A percentile compares a stretch with the other conserved stretches of the same genome.
These are phyloP conservation scores for Colletotrichum sp. DNA, from an alignment of 2,329 filamentous ascomycete species.

Conservation along the genomic window DNA sequence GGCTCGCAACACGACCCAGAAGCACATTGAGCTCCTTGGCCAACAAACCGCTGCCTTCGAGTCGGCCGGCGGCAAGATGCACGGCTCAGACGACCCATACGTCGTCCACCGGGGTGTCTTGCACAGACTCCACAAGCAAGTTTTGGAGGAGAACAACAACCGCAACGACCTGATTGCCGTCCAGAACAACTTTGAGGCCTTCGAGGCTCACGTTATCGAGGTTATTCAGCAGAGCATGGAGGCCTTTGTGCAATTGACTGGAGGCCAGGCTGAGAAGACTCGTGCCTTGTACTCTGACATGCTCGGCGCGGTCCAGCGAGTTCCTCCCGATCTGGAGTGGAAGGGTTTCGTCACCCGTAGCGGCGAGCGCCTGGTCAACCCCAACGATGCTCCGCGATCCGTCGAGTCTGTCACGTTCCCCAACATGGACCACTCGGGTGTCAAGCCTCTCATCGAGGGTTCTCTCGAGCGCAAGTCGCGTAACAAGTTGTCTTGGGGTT, in stretches of 20 bases:
- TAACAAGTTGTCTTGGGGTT: conserved; percentile 80
- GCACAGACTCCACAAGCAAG: conserved; percentile 87
- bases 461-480: conserved; percentile 89
- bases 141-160: conserved; percentile 95
- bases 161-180: conserved; percentile 88
- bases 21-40: conserved; percentile 93
- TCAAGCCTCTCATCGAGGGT: conserved; percentile 85
- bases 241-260: conserved; percentile 81
- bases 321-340: conserved; percentile 92
- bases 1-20: conserved; percentile 84
- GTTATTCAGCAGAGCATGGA: conserved; percentile 83
- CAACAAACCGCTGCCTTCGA: conserved; percentile 84
- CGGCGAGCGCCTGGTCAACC: conserved; percentile 76
- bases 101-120: conserved; percentile 81
- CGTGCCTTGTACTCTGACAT: conserved; percentile 86
- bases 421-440: conserved; percentile 84
- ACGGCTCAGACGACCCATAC: conserved; percentile 83
- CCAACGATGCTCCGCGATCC: conserved; percentile 73
- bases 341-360: conserved; percentile 79
- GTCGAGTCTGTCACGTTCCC: conserved; percentile 81
- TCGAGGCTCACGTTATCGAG: conserved; percentile 85
- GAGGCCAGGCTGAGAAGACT: conserved; percentile 81
- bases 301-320: conserved; percentile 74
- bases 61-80: conserved; percentile 73
- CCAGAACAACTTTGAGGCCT: conserved; percentile 88